These are phyloP conservation scores for Penicillium brasilianum DNA, from an alignment of 2,329 filamentous ascomycete species.

Conservation along the genomic window DNA sequence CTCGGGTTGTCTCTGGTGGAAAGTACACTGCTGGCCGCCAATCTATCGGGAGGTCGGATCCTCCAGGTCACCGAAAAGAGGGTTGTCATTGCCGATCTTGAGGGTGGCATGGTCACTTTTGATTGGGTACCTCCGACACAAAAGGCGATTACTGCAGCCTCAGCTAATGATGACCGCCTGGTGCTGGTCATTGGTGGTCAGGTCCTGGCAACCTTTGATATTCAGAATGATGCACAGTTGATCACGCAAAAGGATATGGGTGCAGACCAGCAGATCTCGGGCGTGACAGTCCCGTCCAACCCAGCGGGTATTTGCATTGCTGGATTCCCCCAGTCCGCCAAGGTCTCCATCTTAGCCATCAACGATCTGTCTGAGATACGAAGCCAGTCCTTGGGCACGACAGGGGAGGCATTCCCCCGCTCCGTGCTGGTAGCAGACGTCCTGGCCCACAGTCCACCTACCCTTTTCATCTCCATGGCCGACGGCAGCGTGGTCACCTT, in stretches of 20 bases:
- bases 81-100: slow-evolving; percentile 66
- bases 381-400: slow-evolving; percentile 65
- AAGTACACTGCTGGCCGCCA: slow-evolving; percentile 73
- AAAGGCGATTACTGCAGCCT: slow-evolving; percentile 74
- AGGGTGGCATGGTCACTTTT: slow-evolving; percentile 52
- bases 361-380: slow-evolving; percentile 68
- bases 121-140: slow-evolving; percentile 53
- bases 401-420: slow-evolving; percentile 79
- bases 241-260: slow-evolving; percentile 65
- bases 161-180: slow-evolving; percentile 71
- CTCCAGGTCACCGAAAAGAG: slow-evolving; percentile 75
- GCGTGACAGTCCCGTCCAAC: slow-evolving; percentile 73
- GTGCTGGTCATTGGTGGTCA: slow-evolving; percentile 78
- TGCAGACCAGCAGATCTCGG: slow-evolving; percentile 78
- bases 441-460: slow-evolving; percentile 69
- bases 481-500: slow-evolving; percentile 91
- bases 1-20: slow-evolving; percentile 71
- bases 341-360: slow-evolving; percentile 74
- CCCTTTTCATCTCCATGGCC: slow-evolving; percentile 86
- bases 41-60: slow-evolving; percentile 66
- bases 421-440: slow-evolving; percentile 81
- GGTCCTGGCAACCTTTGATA: slow-evolving; percentile 70
- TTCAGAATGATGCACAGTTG: slow-evolving; percentile 63
- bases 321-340: slow-evolving; percentile 86
- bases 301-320: slow-evolving; percentile 72